phyloP scores from a whole-genome alignment of 176 grass and related monocot species.

The Phoenix roebelenii region DNA sequence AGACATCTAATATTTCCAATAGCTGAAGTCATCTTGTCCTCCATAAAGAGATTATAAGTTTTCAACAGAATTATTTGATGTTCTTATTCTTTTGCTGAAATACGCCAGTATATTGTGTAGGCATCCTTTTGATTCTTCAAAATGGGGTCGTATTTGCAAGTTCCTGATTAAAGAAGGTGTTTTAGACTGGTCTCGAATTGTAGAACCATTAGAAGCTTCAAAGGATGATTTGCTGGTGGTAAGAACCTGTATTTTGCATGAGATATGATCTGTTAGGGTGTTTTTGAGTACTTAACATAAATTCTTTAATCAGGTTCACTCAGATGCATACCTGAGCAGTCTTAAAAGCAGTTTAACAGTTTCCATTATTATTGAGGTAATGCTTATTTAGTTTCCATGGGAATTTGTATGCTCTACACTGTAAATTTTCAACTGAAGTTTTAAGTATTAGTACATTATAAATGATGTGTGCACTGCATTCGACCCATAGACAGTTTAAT shows the following conservation, averaged over 20 bases:
- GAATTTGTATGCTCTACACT: no score
- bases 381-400: background rate
- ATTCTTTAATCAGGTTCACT: slow-evolving; percentile 48
- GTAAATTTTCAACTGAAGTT: background rate
- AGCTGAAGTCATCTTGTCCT: background rate
- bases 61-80: background rate
- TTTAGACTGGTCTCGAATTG: slow-evolving; percentile 41
- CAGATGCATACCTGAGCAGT: slow-evolving; percentile 52
- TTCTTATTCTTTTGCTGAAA: background rate
- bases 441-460: slow-evolving; percentile 1
- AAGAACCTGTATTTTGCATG: background rate
- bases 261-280: background rate
- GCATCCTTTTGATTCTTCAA: slow-evolving; percentile 96
- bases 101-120: slow-evolving; percentile 27
- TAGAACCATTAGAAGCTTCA: slow-evolving; percentile 78
- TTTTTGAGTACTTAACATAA: background rate
- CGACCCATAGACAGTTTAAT: no score
- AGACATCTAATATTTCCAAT: background rate
- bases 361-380: slow-evolving; percentile 72
- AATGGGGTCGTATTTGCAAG: slow-evolving; percentile 72
- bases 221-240: slow-evolving; percentile 90
- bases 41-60: background rate
- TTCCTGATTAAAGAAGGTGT: slow-evolving; percentile 57
- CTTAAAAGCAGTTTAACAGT: slow-evolving; percentile 75
- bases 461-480: background rate